phyloP scores from a whole-genome alignment of 768 basidiomycete species.

The Hygrocybe coccinea region DNA sequence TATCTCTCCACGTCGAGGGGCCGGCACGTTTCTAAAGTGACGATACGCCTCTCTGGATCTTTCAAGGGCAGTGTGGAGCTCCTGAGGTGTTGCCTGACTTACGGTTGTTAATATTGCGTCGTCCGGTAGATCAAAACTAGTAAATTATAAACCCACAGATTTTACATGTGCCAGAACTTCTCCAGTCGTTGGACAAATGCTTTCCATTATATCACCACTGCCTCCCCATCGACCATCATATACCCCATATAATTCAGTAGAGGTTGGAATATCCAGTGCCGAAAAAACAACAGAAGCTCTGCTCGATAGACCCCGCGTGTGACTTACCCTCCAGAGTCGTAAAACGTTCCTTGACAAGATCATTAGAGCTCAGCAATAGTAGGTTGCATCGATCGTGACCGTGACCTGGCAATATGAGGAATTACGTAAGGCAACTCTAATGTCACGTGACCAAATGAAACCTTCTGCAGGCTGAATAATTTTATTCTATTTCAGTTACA shows the following conservation, averaged over 20 bases:
- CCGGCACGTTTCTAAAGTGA: slow-evolving; percentile 69
- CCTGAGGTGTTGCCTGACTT: slow-evolving; percentile 59
- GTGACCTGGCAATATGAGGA: too few relatives aligned
- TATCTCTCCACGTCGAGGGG: slow-evolving; percentile 84
- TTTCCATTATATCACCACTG: slow-evolving; percentile 62
- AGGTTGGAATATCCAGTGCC: slow-evolving; percentile 54
- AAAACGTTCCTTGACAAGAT: not conserved
- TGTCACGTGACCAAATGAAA: too few relatives aligned
- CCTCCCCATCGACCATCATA: slow-evolving; percentile 84
- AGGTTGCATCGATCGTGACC: too few relatives aligned
- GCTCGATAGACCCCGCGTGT: slow-evolving; percentile 52
- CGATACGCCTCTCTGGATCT: slow-evolving; percentile 71
- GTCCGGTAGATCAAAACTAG: not conserved
- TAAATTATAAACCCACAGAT: slow-evolving; percentile 44
- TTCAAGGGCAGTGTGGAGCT: slow-evolving; percentile 63
- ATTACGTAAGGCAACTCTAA: too few relatives aligned
- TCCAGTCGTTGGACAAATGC: slow-evolving; percentile 82
- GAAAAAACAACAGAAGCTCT: slow-evolving; percentile 66
- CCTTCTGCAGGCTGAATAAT: too few relatives aligned
- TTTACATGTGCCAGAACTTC: slow-evolving; percentile 74
- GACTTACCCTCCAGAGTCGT: not conserved
- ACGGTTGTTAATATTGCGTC: slow-evolving; percentile 12
- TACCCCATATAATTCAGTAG: slow-evolving; percentile 63
- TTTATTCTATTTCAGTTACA: too few relatives aligned
- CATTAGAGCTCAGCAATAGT: not conserved